These are phyloP conservation scores for Barnettozyma vustinii DNA, from an alignment of 805 yeast species.

Conservation along the genomic window DNA sequence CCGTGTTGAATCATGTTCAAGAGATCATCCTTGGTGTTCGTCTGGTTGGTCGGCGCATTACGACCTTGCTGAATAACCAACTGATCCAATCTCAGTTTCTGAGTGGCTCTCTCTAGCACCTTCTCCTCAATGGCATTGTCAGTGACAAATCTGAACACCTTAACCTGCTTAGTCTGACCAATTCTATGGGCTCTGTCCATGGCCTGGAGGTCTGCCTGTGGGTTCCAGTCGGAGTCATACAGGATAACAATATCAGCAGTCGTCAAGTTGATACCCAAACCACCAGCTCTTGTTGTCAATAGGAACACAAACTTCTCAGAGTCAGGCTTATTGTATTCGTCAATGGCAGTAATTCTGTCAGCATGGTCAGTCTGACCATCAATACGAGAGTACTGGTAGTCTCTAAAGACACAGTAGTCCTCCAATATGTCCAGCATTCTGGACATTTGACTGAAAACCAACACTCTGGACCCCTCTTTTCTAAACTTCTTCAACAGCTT, in stretches of 20 bases:
- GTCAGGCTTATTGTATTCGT: constrained; percentile 72
- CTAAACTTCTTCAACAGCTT: constrained; percentile 55
- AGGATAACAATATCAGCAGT: constrained; percentile 74
- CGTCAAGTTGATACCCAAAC: constrained; percentile 78
- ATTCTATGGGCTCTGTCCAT: constrained; percentile 89
- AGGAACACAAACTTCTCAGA: constrained; percentile 68
- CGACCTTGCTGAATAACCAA: constrained; percentile 79
- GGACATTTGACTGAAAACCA: constrained; percentile 81
- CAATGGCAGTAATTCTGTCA: constrained; percentile 70
- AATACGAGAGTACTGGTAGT: constrained; percentile 67
- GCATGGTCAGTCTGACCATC: constrained; percentile 81
- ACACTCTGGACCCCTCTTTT: constrained; percentile 69
- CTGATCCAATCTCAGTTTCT: constrained; percentile 72
- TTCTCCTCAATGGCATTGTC: constrained; percentile 83
- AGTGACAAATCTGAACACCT: constrained; percentile 70
- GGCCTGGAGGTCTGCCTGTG: constrained; percentile 84
- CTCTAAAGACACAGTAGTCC: constrained; percentile 70
- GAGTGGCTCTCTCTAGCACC: constrained; percentile 76
- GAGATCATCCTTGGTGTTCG: constrained; percentile 61
- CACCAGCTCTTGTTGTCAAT: constrained; percentile 85
- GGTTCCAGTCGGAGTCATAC: constrained; percentile 84
- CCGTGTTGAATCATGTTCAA: constrained; percentile 82
- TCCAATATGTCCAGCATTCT: constrained; percentile 75
- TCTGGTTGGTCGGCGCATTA: constrained; percentile 27
- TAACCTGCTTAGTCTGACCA: constrained; percentile 81